Percentiles rank a stretch among this genome's conserved stretches.
These are phyloP conservation scores for Paramecium biaurelia DNA, from an alignment of 73 alveolate genomes.

Conservation along the genomic window DNA sequence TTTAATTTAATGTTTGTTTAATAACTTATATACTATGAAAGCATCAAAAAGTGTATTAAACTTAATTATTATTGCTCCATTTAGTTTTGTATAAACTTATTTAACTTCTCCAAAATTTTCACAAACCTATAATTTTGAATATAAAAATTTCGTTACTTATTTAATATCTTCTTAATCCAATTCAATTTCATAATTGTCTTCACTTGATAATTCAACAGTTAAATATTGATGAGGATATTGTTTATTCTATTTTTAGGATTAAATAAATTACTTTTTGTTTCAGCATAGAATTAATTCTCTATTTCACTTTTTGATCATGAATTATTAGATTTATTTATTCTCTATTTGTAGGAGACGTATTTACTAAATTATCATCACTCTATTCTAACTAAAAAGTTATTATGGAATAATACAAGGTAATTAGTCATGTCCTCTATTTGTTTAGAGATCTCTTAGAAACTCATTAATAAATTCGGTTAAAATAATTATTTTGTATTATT, in stretches of 20 bases:
- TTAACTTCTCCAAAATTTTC: slow-evolving; percentile 49
- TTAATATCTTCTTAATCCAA: slow-evolving; percentile 39
- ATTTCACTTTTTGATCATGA: slow-evolving; percentile 14
- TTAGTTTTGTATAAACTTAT: neutral
- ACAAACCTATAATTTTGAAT: slow-evolving; percentile 24
- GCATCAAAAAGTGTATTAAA: slow-evolving; percentile 39
- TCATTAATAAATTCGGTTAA: slow-evolving; percentile 48
- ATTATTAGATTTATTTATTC: slow-evolving; percentile 14
- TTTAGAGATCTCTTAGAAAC: slow-evolving; percentile 30
- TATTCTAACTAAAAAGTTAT: neutral
- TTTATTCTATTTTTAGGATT: neutral
- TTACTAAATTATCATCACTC: neutral
- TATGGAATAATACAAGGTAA: neutral
- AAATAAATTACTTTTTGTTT: neutral
- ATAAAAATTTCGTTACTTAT: slow-evolving; percentile 34
- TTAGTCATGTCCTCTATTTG: slow-evolving; percentile 2
- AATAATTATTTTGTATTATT: slow-evolving; percentile 9
- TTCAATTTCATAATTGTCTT: slow-evolving; percentile 21
- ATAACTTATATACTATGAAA: neutral
- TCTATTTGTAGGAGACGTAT: slow-evolving; percentile 21
- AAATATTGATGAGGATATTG: slow-evolving; percentile 37
- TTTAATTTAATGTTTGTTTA: slow-evolving; percentile 19
- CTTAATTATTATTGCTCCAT: slow-evolving; percentile 28
- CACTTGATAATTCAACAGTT: neutral
- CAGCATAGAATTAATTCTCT: neutral